Percentiles rank a stretch among this genome's conserved stretches.
Conservation (phyloP, 129 eudicot species). For the Lactuca saligna region DNA sequence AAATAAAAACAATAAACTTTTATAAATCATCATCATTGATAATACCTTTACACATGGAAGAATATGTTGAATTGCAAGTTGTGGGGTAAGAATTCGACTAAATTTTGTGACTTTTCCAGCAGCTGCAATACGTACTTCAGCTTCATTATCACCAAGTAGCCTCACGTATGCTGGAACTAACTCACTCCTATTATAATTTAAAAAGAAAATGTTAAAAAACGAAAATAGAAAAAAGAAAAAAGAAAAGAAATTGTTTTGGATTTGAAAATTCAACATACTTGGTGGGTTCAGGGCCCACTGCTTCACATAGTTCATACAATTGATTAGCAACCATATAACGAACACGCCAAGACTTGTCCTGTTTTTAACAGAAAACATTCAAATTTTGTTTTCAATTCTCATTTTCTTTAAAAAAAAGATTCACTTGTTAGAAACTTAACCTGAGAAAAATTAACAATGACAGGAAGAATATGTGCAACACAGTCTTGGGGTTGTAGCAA, state of each 20-base stretch:
- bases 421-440: slow-evolving; percentile 28
- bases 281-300: slow-evolving; percentile 99
- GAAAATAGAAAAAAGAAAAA: slow-evolving; percentile 11
- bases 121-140: slow-evolving; percentile 99
- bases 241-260: slow-evolving; percentile 4
- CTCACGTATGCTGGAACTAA: slow-evolving; percentile 99
- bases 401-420: too few relatives aligned
- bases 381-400: neutral
- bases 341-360: slow-evolving; percentile 99
- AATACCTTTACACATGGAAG: slow-evolving; percentile 98
- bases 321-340: slow-evolving; percentile 99
- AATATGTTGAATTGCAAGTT: slow-evolving; percentile 93
- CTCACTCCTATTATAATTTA: slow-evolving; percentile 62
- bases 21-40: neutral
- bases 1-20: neutral
- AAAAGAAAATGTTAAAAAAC: neutral
- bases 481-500: slow-evolving; percentile 94
- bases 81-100: slow-evolving; percentile 87
- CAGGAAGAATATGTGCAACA: slow-evolving; percentile 95
- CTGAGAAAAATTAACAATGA: slow-evolving; percentile 96
- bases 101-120: slow-evolving; percentile 98
- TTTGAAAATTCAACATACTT: slow-evolving; percentile 48
- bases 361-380: slow-evolving; percentile 26
- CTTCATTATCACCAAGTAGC: slow-evolving; percentile 96
- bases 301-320: slow-evolving; percentile 95